phyloP scores from a whole-genome alignment of 768 basidiomycete genomes.

The Mycena crocata region DNA sequence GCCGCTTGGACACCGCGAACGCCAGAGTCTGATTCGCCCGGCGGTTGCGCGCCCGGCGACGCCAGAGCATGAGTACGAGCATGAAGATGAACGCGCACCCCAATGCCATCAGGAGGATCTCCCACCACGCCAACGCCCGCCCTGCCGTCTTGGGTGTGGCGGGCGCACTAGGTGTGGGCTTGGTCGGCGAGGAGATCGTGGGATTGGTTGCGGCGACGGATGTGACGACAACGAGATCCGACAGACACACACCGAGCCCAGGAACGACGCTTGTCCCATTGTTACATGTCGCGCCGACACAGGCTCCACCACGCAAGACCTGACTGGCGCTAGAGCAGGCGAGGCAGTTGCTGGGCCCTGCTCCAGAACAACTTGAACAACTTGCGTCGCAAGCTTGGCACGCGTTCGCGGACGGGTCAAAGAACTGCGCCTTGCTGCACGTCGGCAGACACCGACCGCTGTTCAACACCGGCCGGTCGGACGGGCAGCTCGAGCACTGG shows the following conservation, averaged over 20 bases:
- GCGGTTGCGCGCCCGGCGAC: constrained; percentile 74
- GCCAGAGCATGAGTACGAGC: constrained; percentile 73
- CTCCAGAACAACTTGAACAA: constrained; percentile 82
- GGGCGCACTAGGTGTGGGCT: constrained; percentile 58
- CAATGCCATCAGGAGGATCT: constrained; percentile 86
- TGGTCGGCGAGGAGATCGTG: constrained; percentile 58
- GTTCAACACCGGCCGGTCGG: constrained; percentile 75
- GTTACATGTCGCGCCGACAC: constrained; percentile 71
- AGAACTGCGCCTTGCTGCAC: constrained; percentile 78
- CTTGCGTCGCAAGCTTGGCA: constrained; percentile 81
- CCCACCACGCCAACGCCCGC: constrained; percentile 77
- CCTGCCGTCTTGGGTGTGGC: constrained; percentile 53
- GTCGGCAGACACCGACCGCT: constrained; percentile 84
- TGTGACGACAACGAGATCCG: constrained; percentile 73
- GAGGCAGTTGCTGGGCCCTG: constrained; percentile 76
- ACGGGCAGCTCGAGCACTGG: constrained; percentile 80
- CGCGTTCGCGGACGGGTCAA: constrained; percentile 70
- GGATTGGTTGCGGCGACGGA: constrained; percentile 54
- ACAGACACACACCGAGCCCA: constrained; percentile 82
- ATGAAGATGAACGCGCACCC: constrained; percentile 85
- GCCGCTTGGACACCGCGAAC: constrained; percentile 71
- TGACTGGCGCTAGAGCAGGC: constrained; percentile 74
- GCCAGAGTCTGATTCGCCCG: constrained; percentile 73
- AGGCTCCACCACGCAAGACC: constrained; percentile 74
- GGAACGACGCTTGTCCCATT: constrained; percentile 67